Base-by-base conservation (phyloP, 164 flowering plant genomes). In the Tinospora cordifolia region DNA sequence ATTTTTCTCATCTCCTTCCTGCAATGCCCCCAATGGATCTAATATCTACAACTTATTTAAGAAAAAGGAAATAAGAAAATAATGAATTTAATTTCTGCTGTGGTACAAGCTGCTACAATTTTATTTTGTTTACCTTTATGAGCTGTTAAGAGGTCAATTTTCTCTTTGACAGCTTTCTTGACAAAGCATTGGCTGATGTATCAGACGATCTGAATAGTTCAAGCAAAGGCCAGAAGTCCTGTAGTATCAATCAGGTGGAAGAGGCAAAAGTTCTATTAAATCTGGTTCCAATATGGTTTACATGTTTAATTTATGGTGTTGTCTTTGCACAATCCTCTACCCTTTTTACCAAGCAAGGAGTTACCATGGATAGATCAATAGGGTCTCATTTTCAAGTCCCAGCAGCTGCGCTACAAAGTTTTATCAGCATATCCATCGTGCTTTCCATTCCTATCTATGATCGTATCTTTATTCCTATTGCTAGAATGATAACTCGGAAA, bases 341-440 rank as follows among this genome's bases (percentile, higher is more conserved):
- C 3, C 76, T 79, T 75, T 79, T 76, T 73, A 79, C 79, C 38
- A 79, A 79, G 79, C 81, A 79, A 74, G 77, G 81, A 39, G 73
- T 70, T 65, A 79, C 82, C 67, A 77, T 79, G 80, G 80, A 77
- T 24, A 68, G 82, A 66, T 36, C 63, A 24, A 63, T 77, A 2
- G 77, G 71, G 6, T 39, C 76, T 27, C 39, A 38, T 66, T 72
- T 80, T 21, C 58, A 64, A 22, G 36, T 80, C 6, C 78, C 80
- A 0, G 62, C 82, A 5, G 82, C 82, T 2, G 40, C 78, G 6
- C 69, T 80, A 0, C 78, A 77, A 30, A 13, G 64, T 15, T 51
- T 77, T 15, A 80, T 72, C 10, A 40, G 76, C 74, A 6, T 80
- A 0, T 51, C 78, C 13, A 67, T 75, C 17, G 44, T 75, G 6